Conservation (phyloP, 495 filamentous ascomycete genomes). For the Entonaema liquescens region DNA sequence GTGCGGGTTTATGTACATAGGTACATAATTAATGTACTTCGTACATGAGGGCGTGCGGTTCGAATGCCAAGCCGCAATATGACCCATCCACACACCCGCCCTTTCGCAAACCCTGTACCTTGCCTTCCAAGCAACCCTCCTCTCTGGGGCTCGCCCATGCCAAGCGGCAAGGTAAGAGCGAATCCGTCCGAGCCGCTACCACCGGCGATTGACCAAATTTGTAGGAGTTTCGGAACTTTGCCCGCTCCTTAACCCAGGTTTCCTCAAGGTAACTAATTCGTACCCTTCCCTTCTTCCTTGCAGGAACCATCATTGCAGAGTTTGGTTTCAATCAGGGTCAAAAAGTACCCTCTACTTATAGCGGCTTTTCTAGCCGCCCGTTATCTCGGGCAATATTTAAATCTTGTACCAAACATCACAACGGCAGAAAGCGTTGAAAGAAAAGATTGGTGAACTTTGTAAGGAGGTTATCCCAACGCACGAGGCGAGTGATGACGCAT, state of each 20-base stretch:
- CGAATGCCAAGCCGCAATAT: constrained; percentile 44
- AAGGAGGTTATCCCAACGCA: constrained; percentile 1
- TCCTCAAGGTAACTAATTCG: constrained; percentile 34
- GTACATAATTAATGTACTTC: neutral
- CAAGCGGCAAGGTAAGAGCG: constrained; percentile 46
- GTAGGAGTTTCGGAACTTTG: constrained; percentile 46
- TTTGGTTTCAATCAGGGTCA: constrained; percentile 29
- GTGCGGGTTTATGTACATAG: neutral
- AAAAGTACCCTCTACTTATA: constrained; percentile 19
- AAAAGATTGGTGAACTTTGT: constrained; percentile 5
- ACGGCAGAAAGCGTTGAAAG: neutral
- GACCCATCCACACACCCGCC: constrained; percentile 41
- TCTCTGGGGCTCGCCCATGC: constrained; percentile 45
- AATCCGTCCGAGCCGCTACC: constrained; percentile 52
- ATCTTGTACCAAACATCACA: constrained; percentile 2
- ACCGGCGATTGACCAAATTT: constrained; percentile 49
- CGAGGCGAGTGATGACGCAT: constrained; percentile 24
- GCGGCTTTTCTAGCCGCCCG: neutral
- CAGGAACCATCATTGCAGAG: constrained; percentile 39
- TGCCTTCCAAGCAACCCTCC: constrained; percentile 44
- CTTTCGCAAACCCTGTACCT: constrained; percentile 37
- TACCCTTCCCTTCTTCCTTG: constrained; percentile 42
- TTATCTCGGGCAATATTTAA: constrained; percentile 14
- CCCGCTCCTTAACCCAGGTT: constrained; percentile 38
- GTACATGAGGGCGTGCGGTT: constrained; percentile 26